Conservation (phyloP, 2,329 filamentous ascomycete genomes). For the Penicillium sp. region DNA sequence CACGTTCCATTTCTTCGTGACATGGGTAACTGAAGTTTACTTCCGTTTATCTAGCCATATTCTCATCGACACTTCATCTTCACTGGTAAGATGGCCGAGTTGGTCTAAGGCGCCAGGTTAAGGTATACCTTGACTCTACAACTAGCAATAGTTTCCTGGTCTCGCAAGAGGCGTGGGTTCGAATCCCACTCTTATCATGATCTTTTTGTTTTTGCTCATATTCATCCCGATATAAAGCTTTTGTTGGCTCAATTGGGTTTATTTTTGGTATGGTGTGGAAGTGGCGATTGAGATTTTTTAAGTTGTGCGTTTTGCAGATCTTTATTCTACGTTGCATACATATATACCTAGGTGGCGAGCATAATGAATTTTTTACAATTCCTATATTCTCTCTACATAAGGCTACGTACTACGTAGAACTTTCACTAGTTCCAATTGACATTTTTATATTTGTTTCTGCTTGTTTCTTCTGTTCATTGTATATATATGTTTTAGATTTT, state of each 20-base stretch:
- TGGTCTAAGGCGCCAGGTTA: slow-evolving; percentile 37
- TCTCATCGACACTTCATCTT: rapidly evolving
- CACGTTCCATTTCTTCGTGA: too few species aligned
- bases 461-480: not conserved
- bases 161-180: slow-evolving; percentile 10
- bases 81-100: slow-evolving; percentile 33
- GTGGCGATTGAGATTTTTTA: not conserved
- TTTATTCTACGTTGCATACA: too few species aligned
- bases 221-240: not conserved
- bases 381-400: not conserved
- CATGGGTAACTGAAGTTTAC: too few species aligned
- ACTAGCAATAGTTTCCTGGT: slow-evolving; percentile 13
- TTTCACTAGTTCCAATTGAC: not conserved
- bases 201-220: not conserved
- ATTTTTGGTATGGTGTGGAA: not conserved
- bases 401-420: not conserved
- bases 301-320: not conserved
- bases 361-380: too few species aligned
- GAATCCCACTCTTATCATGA: slow-evolving; percentile 12
- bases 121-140: slow-evolving; percentile 28
- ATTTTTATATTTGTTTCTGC: not conserved
- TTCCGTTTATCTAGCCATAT: not conserved
- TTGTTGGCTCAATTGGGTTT: not conserved
- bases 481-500: too few species aligned
- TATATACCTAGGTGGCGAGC: too few species aligned